Evolutionary conservation across 345 rosid genomes (phyloP).

Genomic region (Acer saccharum): DNA sequence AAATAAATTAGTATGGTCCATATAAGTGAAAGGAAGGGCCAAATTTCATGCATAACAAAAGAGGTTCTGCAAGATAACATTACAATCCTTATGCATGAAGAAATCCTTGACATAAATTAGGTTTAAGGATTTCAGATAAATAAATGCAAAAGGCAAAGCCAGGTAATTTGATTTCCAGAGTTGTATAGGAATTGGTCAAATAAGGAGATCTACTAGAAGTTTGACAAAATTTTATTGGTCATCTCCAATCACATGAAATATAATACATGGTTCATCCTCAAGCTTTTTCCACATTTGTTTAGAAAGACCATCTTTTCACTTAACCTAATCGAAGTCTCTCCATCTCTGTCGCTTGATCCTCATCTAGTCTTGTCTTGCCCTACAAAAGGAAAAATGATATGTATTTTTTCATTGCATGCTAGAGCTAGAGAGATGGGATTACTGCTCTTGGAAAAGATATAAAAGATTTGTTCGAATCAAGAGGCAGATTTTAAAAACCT

Average conservation of each 20-base stretch:
- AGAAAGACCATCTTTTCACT: constrained; percentile 14
- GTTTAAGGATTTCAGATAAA: not conserved
- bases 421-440: constrained; percentile 26
- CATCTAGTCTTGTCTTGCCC: constrained; percentile 91
- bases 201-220: not conserved
- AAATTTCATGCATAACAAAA: not conserved
- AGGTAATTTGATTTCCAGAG: not conserved
- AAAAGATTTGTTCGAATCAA: constrained; percentile 2
- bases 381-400: constrained; percentile 63
- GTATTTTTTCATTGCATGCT: constrained; percentile 37
- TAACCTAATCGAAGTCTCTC: constrained; percentile 40
- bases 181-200: not conserved
- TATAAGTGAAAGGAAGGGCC: not conserved
- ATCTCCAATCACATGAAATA: constrained; percentile 12
- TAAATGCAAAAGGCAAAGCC: not conserved
- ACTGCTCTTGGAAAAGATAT: constrained; percentile 5
- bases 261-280: constrained; percentile 13
- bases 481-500: not conserved
- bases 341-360: constrained; percentile 55
- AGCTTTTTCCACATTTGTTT: constrained; percentile 18
- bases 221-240: not conserved
- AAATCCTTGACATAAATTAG: not conserved
- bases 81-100: constrained; percentile 4
- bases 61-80: not conserved
- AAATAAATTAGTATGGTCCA: constrained; percentile 49